Evolutionary conservation across 345 rosid genomes (phyloP).

Genomic region (Acer negundo): DNA sequence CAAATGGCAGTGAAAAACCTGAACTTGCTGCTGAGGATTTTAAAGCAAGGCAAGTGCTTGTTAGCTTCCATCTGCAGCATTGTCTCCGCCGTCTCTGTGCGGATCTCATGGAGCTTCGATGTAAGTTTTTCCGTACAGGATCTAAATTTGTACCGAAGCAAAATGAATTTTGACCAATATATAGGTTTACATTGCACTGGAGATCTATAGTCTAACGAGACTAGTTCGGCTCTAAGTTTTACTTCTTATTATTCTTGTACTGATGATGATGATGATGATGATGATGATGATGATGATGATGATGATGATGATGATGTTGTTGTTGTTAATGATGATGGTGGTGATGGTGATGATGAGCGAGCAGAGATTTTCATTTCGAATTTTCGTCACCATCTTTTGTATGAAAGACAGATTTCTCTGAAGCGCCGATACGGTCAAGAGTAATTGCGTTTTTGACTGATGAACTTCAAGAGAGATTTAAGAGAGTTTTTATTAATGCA

Average conservation of each 20-base stretch:
- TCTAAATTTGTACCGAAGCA: no score
- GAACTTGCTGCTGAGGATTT: no score
- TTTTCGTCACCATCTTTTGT: constrained; percentile 39
- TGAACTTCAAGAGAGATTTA: background rate
- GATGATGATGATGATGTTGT: background rate
- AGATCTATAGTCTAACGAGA: constrained; percentile 17
- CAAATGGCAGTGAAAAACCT: no score
- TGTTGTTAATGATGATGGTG: constrained; percentile 22
- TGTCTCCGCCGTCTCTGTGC: no score
- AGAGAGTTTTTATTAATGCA: background rate
- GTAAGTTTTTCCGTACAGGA: no score
- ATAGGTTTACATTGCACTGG: constrained; percentile 22
- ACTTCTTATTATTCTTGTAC: background rate
- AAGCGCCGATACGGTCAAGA: constrained; percentile 29
- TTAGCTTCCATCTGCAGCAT: no score
- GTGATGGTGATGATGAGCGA: constrained; percentile 39
- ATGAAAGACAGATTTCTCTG: constrained; percentile 29
- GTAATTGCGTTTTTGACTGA: background rate
- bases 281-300: background rate
- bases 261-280: no score
- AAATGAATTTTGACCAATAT: no score
- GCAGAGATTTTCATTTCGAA: constrained; percentile 47
- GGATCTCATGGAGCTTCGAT: no score
- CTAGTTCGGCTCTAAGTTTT: constrained; percentile 32
- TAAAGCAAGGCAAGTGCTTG: no score